A percentile compares a stretch with the other conserved stretches of the same genome.
Evolutionary conservation across 257 asterid species (phyloP).

Genomic region (Knoxia roxburghii): DNA sequence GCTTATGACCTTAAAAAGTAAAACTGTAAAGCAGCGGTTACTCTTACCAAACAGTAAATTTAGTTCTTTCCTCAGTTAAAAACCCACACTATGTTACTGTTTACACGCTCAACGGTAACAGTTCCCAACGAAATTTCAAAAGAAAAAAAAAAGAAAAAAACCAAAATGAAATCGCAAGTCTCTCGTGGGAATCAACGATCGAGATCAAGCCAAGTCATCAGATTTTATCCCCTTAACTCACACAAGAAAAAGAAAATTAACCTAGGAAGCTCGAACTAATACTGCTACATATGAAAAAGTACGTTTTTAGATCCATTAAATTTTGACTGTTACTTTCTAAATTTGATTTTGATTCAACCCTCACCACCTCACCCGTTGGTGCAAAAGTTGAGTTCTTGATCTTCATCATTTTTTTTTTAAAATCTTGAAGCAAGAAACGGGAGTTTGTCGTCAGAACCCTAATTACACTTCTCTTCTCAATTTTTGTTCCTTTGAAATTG

Average conservation of each 20-base stretch:
- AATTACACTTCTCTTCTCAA: conserved; percentile 4
- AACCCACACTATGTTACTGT: no score
- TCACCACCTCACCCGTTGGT: no score
- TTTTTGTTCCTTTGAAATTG: neutral
- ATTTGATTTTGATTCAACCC: conserved; percentile 2
- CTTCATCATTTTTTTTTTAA: conserved; percentile 14
- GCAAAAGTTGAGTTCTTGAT: conserved; percentile 8
- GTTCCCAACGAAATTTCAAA: no score
- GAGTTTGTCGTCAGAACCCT: conserved; percentile 14
- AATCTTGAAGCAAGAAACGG: conserved; percentile 6
- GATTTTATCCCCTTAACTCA: neutral
- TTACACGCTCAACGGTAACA: no score
- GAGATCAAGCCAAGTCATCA: conserved; percentile 10
- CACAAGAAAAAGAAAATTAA: no score
- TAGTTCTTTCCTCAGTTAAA: no score
- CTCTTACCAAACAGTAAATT: no score
- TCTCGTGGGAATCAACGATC: conserved; percentile 17
- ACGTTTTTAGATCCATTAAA: neutral
- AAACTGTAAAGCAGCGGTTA: no score
- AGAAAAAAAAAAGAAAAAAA: no score
- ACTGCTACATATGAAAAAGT: no score
- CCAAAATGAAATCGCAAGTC: conserved; percentile 11
- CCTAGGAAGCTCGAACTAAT: no score
- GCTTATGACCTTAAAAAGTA: no score
- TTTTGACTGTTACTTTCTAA: neutral